A percentile compares a stretch with the other conserved stretches of the same genome.
Conservation (phyloP, 371 early-diverging fungal species). For the Chytridium lagenaria region DNA sequence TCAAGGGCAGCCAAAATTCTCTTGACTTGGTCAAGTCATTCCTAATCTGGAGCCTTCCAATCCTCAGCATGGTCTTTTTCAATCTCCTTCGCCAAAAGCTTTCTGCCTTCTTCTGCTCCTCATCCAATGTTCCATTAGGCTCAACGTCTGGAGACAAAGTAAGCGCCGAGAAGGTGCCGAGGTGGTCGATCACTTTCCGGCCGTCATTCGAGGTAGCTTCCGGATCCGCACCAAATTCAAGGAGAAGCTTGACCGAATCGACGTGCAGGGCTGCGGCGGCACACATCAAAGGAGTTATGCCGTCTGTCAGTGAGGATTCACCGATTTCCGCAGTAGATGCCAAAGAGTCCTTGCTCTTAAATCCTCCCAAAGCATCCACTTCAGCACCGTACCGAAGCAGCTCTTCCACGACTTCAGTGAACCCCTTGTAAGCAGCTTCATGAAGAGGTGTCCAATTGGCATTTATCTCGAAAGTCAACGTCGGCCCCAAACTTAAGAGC, state of each 20-base stretch:
- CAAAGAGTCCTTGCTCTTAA: conserved; percentile 10
- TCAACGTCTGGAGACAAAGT: too few relatives aligned
- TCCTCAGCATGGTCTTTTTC: neutral
- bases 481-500: conserved; percentile 77
- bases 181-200: conserved; percentile 48
- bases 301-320: too few relatives aligned
- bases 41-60: neutral
- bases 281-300: conserved; percentile 61
- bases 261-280: conserved; percentile 52
- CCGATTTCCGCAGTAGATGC: too few relatives aligned
- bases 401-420: conserved; percentile 60
- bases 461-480: conserved; percentile 70
- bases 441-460: conserved; percentile 84
- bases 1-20: conserved; percentile 14
- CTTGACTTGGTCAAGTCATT: conserved; percentile 10
- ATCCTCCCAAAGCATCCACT: conserved; percentile 25
- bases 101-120: conserved; percentile 8
- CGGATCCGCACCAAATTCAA: conserved; percentile 61
- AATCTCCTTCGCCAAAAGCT: neutral
- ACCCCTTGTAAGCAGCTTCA: conserved; percentile 67
- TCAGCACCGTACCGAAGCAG: conserved; percentile 73
- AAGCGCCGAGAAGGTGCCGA: neutral
- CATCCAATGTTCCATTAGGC: too few relatives aligned
- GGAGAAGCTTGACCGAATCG: conserved; percentile 49
- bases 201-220: conserved; percentile 46